Conservation (phyloP, 371 early-diverging fungal species). For the Mortierella sp. region DNA sequence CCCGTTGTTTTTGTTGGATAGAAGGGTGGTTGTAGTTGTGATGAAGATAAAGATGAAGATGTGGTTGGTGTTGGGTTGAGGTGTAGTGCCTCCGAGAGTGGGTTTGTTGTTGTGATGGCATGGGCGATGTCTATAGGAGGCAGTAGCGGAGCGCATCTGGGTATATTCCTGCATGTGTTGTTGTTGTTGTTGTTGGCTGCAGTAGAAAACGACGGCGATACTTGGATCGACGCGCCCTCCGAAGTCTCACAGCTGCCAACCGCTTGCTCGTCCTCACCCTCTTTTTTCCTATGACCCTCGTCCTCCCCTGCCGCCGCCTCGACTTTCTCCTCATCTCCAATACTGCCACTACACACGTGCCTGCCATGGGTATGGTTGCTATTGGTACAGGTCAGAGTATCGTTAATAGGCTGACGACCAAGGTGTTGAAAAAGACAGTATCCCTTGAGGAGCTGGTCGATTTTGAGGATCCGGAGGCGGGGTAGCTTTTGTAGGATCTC, state of each 20-base stretch:
- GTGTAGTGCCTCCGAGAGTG: background rate
- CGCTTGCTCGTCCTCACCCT: background rate
- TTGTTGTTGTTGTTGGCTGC: background rate
- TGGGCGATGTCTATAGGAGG: background rate
- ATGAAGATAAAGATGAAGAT: background rate
- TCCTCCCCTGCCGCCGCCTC: background rate
- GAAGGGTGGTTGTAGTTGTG: background rate
- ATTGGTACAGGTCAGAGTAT: background rate
- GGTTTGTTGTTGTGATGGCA: background rate
- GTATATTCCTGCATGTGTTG: background rate
- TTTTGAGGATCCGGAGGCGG: conserved; percentile 22
- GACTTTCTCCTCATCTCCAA: background rate
- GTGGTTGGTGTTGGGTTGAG: background rate
- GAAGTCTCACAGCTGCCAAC: background rate
- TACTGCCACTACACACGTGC: background rate
- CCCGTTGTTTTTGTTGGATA: background rate
- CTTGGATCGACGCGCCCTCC: background rate
- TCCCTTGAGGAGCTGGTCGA: conserved; percentile 39
- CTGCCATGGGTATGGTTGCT: background rate
- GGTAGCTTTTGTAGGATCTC: conserved; percentile 25
- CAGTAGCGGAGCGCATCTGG: background rate
- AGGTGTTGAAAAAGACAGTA: conserved; percentile 36
- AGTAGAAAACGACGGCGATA: background rate
- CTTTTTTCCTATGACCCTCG: background rate
- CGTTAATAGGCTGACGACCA: conserved; percentile 15